phyloP scores from a whole-genome alignment of 495 filamentous ascomycete species.

The Cudoniella acicularis region DNA sequence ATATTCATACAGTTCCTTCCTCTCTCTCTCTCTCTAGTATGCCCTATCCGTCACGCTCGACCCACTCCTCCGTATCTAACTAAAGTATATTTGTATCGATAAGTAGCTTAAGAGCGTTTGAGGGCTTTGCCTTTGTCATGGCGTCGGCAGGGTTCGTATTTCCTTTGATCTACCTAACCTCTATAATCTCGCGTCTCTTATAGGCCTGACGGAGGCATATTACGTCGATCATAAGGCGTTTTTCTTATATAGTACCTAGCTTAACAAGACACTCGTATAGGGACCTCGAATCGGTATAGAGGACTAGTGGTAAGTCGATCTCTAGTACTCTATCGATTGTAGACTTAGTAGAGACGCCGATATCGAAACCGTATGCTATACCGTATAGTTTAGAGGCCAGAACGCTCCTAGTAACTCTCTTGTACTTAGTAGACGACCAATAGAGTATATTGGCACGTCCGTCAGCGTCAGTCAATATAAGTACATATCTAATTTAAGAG shows the following conservation, averaged over 20 bases:
- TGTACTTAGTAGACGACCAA: conserved; percentile 18
- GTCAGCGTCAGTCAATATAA: background rate
- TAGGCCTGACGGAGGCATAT: background rate
- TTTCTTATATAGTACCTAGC: background rate
- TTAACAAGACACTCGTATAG: conserved; percentile 8
- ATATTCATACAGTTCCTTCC: too few species aligned
- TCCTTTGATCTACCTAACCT: background rate
- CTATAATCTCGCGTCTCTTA: background rate
- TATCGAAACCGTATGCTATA: background rate
- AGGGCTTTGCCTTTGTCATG: background rate
- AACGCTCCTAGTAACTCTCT: conserved; percentile 16
- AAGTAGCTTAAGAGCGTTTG: background rate
- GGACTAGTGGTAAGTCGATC: background rate
- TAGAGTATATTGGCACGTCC: background rate
- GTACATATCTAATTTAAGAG: background rate
- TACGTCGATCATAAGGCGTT: conserved; percentile 1
- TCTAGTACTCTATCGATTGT: too few species aligned
- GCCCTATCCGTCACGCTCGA: too few species aligned
- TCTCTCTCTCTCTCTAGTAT: too few species aligned
- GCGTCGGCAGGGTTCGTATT: background rate
- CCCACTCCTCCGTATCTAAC: background rate
- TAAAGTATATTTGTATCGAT: background rate
- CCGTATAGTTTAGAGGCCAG: background rate
- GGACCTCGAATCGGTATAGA: conserved; percentile 4
- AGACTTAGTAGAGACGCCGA: too few species aligned